phyloP scores from a whole-genome alignment of 805 yeast genomes.

The Teunomyces funiuensis region DNA sequence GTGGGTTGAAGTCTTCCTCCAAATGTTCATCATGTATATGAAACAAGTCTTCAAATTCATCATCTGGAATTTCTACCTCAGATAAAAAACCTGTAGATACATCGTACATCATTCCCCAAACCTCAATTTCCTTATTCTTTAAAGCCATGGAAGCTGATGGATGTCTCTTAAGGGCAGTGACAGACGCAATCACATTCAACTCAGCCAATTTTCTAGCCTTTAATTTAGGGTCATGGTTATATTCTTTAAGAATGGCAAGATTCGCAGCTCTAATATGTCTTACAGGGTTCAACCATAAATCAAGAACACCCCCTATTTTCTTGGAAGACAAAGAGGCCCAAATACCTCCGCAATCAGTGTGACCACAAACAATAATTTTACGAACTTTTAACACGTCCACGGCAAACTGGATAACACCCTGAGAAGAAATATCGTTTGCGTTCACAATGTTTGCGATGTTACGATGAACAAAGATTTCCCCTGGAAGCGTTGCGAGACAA shows the following conservation, averaged over 20 bases:
- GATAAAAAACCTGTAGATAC: constrained; percentile 69
- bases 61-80: constrained; percentile 38
- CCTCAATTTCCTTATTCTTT: constrained; percentile 61
- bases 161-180: constrained; percentile 61
- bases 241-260: constrained; percentile 46
- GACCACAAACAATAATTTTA: constrained; percentile 87
- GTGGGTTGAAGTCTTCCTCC: constrained; percentile 24
- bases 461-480: constrained; percentile 86
- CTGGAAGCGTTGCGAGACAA: constrained; percentile 76
- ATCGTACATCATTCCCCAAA: constrained; percentile 83
- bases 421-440: constrained; percentile 68
- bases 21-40: constrained; percentile 24
- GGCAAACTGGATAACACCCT: constrained; percentile 84
- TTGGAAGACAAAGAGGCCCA: constrained; percentile 72
- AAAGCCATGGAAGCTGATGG: constrained; percentile 69
- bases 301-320: constrained; percentile 66
- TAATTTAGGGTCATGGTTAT: constrained; percentile 47
- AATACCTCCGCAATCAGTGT: constrained; percentile 92
- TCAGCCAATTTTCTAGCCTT: constrained; percentile 67
- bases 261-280: constrained; percentile 68
- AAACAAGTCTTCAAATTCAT: constrained; percentile 44
- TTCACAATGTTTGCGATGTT: constrained; percentile 81
- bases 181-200: constrained; percentile 73
- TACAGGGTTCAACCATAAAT: constrained; percentile 68
- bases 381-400: constrained; percentile 78